Conservation (phyloP, 495 filamentous ascomycete species). For the Aspergillus incahuasiensis region DNA sequence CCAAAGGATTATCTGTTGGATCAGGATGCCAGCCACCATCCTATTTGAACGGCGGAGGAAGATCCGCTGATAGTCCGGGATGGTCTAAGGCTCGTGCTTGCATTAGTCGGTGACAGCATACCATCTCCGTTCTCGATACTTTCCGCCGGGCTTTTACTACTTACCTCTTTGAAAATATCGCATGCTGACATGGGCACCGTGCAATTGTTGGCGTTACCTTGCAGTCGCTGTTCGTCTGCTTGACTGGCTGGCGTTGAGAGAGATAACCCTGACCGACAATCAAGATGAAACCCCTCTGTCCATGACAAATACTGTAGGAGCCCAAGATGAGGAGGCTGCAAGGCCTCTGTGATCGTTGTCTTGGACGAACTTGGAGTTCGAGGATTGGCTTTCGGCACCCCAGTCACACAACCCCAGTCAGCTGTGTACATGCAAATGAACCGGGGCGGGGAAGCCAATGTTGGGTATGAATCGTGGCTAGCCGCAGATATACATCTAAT, state of each 20-base stretch:
- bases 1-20: background rate
- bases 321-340: background rate
- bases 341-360: background rate
- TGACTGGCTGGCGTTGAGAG: background rate
- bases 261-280: background rate
- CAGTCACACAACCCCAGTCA: background rate
- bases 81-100: background rate
- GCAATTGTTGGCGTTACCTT: background rate
- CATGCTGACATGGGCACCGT: background rate
- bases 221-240: background rate
- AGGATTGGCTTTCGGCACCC: background rate
- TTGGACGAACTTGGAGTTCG: background rate
- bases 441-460: background rate
- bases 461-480: background rate
- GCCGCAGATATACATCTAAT: background rate
- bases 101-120: background rate
- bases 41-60: background rate
- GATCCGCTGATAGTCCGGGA: background rate
- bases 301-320: background rate
- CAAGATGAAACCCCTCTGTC: background rate
- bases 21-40: background rate
- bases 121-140: background rate
- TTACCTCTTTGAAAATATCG: background rate
- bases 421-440: background rate
- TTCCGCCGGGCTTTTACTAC: background rate